These are phyloP conservation scores for Globisporangium splendens DNA, from an alignment of 352 stramenopile genomes.

Conservation along the genomic window DNA sequence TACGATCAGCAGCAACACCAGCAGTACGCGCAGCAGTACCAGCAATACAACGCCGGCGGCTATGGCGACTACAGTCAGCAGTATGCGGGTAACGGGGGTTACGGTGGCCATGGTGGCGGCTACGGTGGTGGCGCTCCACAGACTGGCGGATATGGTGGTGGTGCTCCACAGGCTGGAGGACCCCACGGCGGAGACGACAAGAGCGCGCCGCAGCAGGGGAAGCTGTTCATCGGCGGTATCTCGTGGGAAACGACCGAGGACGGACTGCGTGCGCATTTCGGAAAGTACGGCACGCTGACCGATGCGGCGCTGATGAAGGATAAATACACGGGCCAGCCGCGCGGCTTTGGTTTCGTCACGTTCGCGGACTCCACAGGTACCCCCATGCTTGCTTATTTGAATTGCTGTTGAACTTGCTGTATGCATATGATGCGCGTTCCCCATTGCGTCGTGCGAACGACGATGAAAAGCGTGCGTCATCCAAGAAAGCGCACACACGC, in stretches of 20 bases:
- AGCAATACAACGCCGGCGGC: constrained; percentile 30
- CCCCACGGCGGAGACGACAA: constrained; percentile 2
- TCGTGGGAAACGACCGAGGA: constrained; percentile 94
- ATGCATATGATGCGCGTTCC: neutral
- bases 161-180: neutral
- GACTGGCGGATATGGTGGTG: constrained; percentile 6
- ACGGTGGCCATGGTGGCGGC: constrained; percentile 6
- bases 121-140: constrained; percentile 4
- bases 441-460: neutral
- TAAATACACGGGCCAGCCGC: constrained; percentile 89
- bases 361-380: constrained; percentile 88
- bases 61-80: constrained; percentile 21
- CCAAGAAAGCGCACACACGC: neutral
- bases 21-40: constrained; percentile 18
- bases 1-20: constrained; percentile 46
- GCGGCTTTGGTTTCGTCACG: constrained; percentile 93
- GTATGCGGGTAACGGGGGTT: no score
- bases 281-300: constrained; percentile 84
- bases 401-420: neutral
- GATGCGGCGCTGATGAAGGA: constrained; percentile 92
- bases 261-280: constrained; percentile 83
- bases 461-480: neutral
- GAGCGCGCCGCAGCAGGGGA: constrained; percentile 45
- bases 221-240: constrained; percentile 91
- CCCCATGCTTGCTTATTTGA: neutral